Evolutionary conservation across 306 rosid species (phyloP).

Genomic region (Cucumis melo): DNA sequence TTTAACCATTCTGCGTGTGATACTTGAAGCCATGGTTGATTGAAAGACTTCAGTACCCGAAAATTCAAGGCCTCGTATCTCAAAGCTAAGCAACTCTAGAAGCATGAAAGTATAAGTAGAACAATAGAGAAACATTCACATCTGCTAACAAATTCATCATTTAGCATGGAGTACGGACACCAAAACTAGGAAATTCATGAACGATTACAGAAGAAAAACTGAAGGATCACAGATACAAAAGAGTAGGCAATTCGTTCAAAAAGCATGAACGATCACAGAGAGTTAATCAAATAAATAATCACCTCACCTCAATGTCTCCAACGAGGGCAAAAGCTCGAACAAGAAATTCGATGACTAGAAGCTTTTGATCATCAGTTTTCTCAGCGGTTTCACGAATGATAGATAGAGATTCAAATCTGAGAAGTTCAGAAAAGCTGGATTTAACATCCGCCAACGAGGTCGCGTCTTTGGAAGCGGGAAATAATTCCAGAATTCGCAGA

Average conservation of each 20-base stretch:
- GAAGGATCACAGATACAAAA: background rate
- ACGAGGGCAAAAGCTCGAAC: conserved; percentile 55
- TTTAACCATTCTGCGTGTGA: conserved; percentile 48
- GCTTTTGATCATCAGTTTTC: conserved; percentile 47
- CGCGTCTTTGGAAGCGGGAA: conserved; percentile 38
- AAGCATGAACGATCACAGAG: background rate
- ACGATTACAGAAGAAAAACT: background rate
- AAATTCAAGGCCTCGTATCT: conserved; percentile 72
- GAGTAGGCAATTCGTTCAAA: no score
- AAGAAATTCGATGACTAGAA: conserved; percentile 52
- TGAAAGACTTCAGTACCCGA: conserved; percentile 41
- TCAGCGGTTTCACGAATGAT: conserved; percentile 26
- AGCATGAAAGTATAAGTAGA: background rate
- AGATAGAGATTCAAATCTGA: conserved; percentile 39
- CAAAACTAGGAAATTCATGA: background rate
- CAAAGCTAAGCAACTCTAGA: conserved; percentile 77
- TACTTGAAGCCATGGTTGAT: conserved; percentile 41
- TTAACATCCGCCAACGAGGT: conserved; percentile 35
- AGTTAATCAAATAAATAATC: background rate
- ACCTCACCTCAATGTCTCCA: conserved; percentile 68
- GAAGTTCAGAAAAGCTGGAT: conserved; percentile 28
- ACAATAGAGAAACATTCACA: background rate
- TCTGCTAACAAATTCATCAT: background rate
- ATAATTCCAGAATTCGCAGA: conserved; percentile 38
- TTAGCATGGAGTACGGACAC: background rate